Evolutionary conservation across 1,139 yeast species (phyloP).

Genomic region (Suhomyces taliae): DNA sequence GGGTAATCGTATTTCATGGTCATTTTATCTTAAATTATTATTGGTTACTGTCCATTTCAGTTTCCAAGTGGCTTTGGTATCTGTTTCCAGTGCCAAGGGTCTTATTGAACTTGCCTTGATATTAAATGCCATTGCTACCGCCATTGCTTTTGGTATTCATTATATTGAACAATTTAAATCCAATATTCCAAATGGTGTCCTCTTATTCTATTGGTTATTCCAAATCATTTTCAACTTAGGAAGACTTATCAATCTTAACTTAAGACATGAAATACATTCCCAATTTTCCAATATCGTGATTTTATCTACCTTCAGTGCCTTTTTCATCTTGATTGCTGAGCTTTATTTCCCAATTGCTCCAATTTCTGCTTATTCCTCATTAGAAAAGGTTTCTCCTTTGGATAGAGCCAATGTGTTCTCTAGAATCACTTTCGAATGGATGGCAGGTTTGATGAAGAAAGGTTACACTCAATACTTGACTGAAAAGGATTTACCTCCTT

Average conservation of each 20-base stretch:
- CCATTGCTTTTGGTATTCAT: conserved; percentile 58
- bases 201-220: conserved; percentile 78
- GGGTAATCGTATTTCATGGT: conserved; percentile 41
- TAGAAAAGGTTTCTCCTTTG: conserved; percentile 53
- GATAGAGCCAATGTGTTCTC: conserved; percentile 85
- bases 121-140: conserved; percentile 40
- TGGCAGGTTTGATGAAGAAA: conserved; percentile 83
- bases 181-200: conserved; percentile 63
- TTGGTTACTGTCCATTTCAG: conserved; percentile 44
- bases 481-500: conserved; percentile 76
- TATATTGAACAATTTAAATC: conserved; percentile 72
- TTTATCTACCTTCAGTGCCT: conserved; percentile 49
- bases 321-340: conserved; percentile 56
- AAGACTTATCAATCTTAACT: conserved; percentile 43
- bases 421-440: conserved; percentile 83
- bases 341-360: conserved; percentile 48
- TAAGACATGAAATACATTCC: conserved; percentile 45
- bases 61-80: conserved; percentile 29
- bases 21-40: conserved; percentile 43
- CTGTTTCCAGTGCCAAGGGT: conserved; percentile 29
- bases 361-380: conserved; percentile 37
- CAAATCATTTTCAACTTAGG: conserved; percentile 42
- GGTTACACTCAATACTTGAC: conserved; percentile 77
- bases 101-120: conserved; percentile 44
- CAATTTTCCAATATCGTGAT: conserved; percentile 45